phyloP scores from a whole-genome alignment of 176 grass and related monocot species.

The Oryza glumipatula region DNA sequence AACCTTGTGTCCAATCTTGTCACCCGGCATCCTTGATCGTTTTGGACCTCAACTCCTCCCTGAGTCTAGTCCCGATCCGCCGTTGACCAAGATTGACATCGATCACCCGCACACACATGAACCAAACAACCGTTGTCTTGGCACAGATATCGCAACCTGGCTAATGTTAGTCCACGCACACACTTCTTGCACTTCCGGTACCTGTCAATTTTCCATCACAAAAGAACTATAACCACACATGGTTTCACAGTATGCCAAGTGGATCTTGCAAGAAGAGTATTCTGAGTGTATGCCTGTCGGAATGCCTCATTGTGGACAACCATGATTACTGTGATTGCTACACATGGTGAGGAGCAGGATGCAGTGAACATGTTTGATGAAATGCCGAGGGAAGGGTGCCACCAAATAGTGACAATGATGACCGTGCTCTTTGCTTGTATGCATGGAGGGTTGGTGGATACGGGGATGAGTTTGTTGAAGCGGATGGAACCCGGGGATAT shows the following conservation, averaged over 20 bases:
- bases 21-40: too few species aligned
- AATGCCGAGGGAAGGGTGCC: conserved; percentile 38
- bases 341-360: conserved; percentile 42
- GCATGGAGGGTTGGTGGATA: conserved; percentile 37
- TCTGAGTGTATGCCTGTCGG: conserved; percentile 25
- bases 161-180: too few species aligned
- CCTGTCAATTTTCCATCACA: too few species aligned
- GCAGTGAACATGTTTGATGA: conserved; percentile 42
- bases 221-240: too few species aligned
- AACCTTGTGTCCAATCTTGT: too few species aligned
- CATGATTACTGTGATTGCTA: conserved; percentile 49
- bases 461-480: conserved; percentile 46
- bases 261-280: conserved; percentile 40
- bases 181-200: too few species aligned
- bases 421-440: conserved; percentile 42
- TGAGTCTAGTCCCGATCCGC: too few species aligned
- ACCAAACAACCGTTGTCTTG: too few species aligned
- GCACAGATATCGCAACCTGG: too few species aligned
- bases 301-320: conserved; percentile 54
- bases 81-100: too few species aligned
- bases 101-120: too few species aligned
- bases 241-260: conserved; percentile 26
- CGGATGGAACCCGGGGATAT: conserved; percentile 46
- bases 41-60: too few species aligned
- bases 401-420: conserved; percentile 56